phyloP scores from a whole-genome alignment of 305 asterid species.

The Solanum hybrid region DNA sequence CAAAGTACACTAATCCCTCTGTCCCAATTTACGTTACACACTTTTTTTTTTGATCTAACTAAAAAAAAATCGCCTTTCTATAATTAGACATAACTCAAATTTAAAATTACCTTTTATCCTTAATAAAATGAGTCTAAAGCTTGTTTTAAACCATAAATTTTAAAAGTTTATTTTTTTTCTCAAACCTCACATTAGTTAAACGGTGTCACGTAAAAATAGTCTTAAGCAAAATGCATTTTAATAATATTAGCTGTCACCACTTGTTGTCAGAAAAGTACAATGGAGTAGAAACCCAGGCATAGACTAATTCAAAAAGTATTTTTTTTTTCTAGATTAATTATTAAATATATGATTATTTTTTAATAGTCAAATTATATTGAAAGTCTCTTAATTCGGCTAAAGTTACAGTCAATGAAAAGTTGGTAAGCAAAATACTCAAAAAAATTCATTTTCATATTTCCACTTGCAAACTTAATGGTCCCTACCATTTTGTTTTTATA shows the following conservation, averaged over 20 bases:
- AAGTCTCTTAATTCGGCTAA: constrained; percentile 1
- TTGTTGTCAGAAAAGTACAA: background rate
- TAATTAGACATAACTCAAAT: background rate
- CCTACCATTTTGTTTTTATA: background rate
- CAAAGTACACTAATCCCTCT: background rate
- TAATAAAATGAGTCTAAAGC: background rate
- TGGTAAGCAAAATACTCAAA: background rate
- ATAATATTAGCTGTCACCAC: background rate
- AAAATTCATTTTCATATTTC: background rate
- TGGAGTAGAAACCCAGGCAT: background rate
- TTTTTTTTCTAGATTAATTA: background rate
- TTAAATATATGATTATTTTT: background rate
- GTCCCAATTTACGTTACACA: background rate
- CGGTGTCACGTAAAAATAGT: rapidly evolving
- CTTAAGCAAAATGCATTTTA: background rate
- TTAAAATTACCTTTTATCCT: background rate
- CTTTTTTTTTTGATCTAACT: background rate
- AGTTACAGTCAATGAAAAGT: background rate
- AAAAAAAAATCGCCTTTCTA: background rate
- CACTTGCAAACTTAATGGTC: background rate
- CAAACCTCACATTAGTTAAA: background rate
- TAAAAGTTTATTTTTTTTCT: background rate
- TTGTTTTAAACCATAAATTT: background rate
- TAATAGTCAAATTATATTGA: background rate
- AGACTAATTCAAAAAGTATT: background rate